Evolutionary conservation across 192 early-diverging fungal genomes (phyloP).

Genomic region (Coemansia sp.): DNA sequence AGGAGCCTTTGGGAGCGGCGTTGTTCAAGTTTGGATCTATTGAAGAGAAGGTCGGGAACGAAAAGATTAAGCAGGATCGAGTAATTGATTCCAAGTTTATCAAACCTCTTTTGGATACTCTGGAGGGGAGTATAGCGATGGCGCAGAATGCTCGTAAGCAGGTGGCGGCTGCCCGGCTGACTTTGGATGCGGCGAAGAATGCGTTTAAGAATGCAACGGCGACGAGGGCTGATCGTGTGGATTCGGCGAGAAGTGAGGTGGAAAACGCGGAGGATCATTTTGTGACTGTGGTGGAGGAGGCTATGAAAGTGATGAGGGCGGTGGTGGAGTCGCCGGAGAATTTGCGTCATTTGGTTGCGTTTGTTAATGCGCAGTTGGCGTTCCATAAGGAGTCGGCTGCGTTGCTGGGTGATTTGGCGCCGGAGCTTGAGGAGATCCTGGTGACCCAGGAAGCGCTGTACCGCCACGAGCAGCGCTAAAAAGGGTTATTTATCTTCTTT

Average conservation of each 20-base stretch:
- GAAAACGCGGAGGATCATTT: slow-evolving; percentile 93
- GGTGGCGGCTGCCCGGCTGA: slow-evolving; percentile 79
- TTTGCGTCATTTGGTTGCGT: slow-evolving; percentile 78
- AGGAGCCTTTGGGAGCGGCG: slow-evolving; percentile 87
- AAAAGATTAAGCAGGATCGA: slow-evolving; percentile 74
- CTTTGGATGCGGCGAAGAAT: slow-evolving; percentile 85
- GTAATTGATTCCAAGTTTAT: slow-evolving; percentile 74
- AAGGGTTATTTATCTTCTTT: background rate
- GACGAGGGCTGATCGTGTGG: slow-evolving; percentile 63
- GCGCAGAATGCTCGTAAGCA: slow-evolving; percentile 86
- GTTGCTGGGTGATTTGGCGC: slow-evolving; percentile 71
- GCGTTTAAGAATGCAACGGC: slow-evolving; percentile 65
- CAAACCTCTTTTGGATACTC: slow-evolving; percentile 69
- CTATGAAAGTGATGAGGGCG: slow-evolving; percentile 90
- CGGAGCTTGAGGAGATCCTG: slow-evolving; percentile 94
- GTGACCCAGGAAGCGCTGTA: slow-evolving; percentile 92
- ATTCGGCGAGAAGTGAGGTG: slow-evolving; percentile 79
- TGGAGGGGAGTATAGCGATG: slow-evolving; percentile 74
- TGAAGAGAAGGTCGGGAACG: slow-evolving; percentile 83
- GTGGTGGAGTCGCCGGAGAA: slow-evolving; percentile 87
- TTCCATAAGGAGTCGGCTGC: slow-evolving; percentile 86
- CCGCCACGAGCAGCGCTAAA: slow-evolving; percentile 52
- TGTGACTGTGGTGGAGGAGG: slow-evolving; percentile 93
- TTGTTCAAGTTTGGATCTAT: slow-evolving; percentile 84
- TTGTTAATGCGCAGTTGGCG: slow-evolving; percentile 82